Evolutionary conservation across 257 asterid genomes (phyloP).

Genomic region (Mitragyna speciosa): DNA sequence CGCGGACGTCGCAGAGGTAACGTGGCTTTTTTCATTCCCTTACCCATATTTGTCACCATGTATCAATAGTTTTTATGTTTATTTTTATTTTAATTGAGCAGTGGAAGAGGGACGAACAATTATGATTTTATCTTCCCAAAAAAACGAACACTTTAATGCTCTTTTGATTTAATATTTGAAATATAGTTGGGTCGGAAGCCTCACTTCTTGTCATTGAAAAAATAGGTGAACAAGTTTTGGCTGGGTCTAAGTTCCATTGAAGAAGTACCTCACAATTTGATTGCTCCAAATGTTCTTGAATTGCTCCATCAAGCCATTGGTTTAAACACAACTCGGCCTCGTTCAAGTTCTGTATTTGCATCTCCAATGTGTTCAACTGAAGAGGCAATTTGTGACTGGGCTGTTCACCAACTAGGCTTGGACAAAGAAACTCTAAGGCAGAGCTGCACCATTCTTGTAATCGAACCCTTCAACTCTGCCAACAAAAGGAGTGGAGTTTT

Average conservation of each 20-base stretch:
- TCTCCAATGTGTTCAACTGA: slow-evolving; percentile 25
- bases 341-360: slow-evolving; percentile 11
- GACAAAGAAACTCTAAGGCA: slow-evolving; percentile 13
- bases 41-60: no score
- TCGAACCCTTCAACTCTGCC: slow-evolving; percentile 27
- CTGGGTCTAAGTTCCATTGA: slow-evolving; percentile 27
- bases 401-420: slow-evolving; percentile 20
- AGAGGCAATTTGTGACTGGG: slow-evolving; percentile 25
- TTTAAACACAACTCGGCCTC: slow-evolving; percentile 26
- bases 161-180: no score
- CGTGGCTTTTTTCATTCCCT: background rate
- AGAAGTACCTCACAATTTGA: slow-evolving; percentile 15
- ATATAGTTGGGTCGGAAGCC: no score
- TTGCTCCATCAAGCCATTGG: slow-evolving; percentile 32
- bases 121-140: no score
- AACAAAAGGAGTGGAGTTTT: slow-evolving; percentile 24
- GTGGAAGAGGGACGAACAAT: no score
- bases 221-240: slow-evolving; percentile 19
- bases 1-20: slow-evolving; percentile 20
- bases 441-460: slow-evolving; percentile 23
- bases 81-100: no score
- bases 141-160: no score
- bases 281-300: slow-evolving; percentile 23
- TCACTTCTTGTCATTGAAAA: no score
- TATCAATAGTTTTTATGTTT: no score